Evolutionary conservation across 257 asterid genomes (phyloP).

Genomic region (Echites panduratus): DNA sequence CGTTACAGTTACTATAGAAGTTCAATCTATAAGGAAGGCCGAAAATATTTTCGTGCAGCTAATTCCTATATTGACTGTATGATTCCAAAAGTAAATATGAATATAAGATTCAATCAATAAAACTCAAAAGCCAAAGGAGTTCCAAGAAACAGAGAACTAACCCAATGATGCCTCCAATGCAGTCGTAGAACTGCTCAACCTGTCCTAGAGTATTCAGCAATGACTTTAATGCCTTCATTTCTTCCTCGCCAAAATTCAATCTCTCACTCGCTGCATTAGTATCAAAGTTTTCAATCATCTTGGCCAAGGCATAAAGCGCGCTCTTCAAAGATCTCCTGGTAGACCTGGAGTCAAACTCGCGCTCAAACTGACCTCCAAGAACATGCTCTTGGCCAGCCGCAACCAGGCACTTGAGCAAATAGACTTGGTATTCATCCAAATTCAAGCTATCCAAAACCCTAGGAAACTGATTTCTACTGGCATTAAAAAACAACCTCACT

Average conservation of each 20-base stretch:
- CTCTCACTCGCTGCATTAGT: slow-evolving; percentile 28
- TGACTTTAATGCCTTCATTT: slow-evolving; percentile 48
- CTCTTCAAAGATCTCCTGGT: slow-evolving; percentile 44
- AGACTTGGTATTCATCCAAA: slow-evolving; percentile 52
- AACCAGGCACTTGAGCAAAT: slow-evolving; percentile 75
- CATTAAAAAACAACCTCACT: slow-evolving; percentile 45
- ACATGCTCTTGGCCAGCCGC: slow-evolving; percentile 87
- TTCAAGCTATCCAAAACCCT: slow-evolving; percentile 34
- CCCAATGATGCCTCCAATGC: slow-evolving; percentile 98
- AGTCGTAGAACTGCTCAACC: slow-evolving; percentile 80
- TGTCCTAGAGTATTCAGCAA: slow-evolving; percentile 73
- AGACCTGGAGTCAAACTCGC: slow-evolving; percentile 26
- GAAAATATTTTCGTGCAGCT: not conserved
- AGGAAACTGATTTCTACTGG: slow-evolving; percentile 33
- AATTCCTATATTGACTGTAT: not conserved
- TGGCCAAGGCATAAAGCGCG: slow-evolving; percentile 75
- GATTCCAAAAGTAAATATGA: not conserved
- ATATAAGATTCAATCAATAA: not conserved
- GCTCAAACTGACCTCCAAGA: slow-evolving; percentile 35
- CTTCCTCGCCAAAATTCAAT: slow-evolving; percentile 33
- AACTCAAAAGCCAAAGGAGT: not conserved
- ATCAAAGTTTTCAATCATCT: slow-evolving; percentile 83
- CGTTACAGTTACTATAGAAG: not conserved
- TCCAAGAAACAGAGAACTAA: slow-evolving; percentile 31
- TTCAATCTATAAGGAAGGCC: too few species aligned